phyloP scores from a whole-genome alignment of 164 flowering plant genomes.

The Macadamia integrifolia region DNA sequence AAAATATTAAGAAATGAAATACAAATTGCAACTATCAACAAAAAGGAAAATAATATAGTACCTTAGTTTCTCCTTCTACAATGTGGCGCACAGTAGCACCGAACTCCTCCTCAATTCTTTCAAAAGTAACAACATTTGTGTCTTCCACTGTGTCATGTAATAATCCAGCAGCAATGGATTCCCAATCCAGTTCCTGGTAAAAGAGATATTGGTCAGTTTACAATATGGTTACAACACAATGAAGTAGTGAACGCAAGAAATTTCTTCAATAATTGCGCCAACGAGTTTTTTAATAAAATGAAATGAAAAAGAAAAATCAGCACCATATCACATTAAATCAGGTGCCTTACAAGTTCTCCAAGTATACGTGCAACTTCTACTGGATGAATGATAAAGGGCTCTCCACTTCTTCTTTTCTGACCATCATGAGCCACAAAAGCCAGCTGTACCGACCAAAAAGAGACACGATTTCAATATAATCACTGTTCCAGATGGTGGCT shows the following conservation, averaged over 20 bases:
- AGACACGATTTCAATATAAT: conserved; percentile 4
- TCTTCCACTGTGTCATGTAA: conserved; percentile 99
- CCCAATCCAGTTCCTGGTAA: conserved; percentile 96
- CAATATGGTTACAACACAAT: conserved; percentile 1
- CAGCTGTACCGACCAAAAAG: conserved; percentile 46
- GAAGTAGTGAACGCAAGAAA: no score
- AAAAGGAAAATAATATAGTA: conserved; percentile 13
- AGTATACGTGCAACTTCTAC: conserved; percentile 98
- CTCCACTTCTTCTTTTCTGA: conserved; percentile 97
- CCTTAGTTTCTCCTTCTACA: conserved; percentile 99
- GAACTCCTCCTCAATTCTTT: conserved; percentile 87
- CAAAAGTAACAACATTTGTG: conserved; percentile 88
- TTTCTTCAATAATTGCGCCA: not conserved
- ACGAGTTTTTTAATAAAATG: not conserved
- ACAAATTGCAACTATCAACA: not conserved
- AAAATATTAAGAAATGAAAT: not conserved
- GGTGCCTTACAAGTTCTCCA: conserved; percentile 82
- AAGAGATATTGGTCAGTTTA: conserved; percentile 5
- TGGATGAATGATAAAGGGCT: conserved; percentile 97
- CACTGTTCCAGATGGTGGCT: not conserved
- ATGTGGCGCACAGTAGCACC: conserved; percentile 87
- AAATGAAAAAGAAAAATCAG: not conserved
- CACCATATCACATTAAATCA: not conserved
- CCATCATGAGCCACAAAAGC: conserved; percentile 99
- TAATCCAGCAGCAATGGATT: conserved; percentile 92